These are phyloP conservation scores for Aspergillus latus DNA, from an alignment of 2,329 filamentous ascomycete genomes.

Conservation along the genomic window DNA sequence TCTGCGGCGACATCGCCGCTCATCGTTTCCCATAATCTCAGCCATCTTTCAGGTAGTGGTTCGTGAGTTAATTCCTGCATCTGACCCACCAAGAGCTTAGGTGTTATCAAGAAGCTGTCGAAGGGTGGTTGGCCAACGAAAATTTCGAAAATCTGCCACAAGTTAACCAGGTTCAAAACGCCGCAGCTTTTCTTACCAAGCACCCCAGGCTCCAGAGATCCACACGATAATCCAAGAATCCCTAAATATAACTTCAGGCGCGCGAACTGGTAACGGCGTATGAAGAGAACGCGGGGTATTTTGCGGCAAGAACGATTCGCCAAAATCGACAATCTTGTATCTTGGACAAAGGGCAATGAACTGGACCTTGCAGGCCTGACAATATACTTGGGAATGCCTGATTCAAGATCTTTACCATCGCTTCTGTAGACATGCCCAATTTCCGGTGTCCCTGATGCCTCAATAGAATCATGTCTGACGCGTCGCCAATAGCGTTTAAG, in stretches of 20 bases:
- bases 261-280: conserved; percentile 36
- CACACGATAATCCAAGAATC: conserved; percentile 14
- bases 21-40: conserved; percentile 30
- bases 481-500: conserved; percentile 16
- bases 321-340: conserved; percentile 42
- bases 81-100: conserved; percentile 34
- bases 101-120: conserved; percentile 38
- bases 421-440: conserved; percentile 24
- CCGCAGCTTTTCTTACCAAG: background rate
- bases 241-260: conserved; percentile 46
- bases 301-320: conserved; percentile 35
- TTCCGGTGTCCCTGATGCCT: conserved; percentile 28
- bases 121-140: conserved; percentile 41
- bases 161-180: background rate
- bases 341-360: conserved; percentile 13
- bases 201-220: conserved; percentile 2
- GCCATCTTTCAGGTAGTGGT: conserved; percentile 38
- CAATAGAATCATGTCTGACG: conserved; percentile 19
- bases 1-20: conserved; percentile 16
- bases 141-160: conserved; percentile 40
- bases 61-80: conserved; percentile 40
- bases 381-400: conserved; percentile 27
- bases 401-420: conserved; percentile 25
- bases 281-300: conserved; percentile 30
- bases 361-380: conserved; percentile 21